These are phyloP conservation scores for Acacia melanoxylon DNA, from an alignment of 306 rosid genomes.

Conservation along the genomic window DNA sequence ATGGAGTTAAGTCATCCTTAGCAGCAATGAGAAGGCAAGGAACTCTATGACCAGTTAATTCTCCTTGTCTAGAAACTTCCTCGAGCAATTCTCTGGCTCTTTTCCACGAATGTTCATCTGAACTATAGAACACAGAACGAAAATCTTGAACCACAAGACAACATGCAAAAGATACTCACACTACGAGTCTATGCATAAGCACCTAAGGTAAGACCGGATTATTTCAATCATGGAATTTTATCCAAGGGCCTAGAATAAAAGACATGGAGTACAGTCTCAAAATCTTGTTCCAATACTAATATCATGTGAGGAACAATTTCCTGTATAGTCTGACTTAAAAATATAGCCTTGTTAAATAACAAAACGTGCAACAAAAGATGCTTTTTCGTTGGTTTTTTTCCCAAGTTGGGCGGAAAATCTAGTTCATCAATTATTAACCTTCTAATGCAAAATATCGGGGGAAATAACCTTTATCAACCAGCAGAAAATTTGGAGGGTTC, in stretches of 20 bases:
- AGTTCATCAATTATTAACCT: not conserved
- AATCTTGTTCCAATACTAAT: constrained; percentile 20
- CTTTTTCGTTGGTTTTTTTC: not conserved
- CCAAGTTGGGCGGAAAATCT: not conserved
- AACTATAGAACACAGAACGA: constrained; percentile 56
- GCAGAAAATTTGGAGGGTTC: not conserved
- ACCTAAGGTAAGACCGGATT: constrained; percentile 12
- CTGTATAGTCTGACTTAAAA: not conserved
- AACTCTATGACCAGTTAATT: constrained; percentile 72
- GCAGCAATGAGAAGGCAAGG: constrained; percentile 90
- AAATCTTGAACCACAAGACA: constrained; percentile 20
- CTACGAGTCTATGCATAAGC: not conserved
- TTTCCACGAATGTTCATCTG: constrained; percentile 85
- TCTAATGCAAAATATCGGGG: not conserved
- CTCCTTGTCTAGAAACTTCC: constrained; percentile 85
- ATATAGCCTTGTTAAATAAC: constrained; percentile 6
- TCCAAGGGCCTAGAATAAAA: constrained; percentile 1
- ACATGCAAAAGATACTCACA: constrained; percentile 27
- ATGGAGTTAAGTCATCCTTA: constrained; percentile 87
- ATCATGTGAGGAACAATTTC: not conserved
- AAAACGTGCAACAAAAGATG: constrained; percentile 8
- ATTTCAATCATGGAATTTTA: constrained; percentile 22
- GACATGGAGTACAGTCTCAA: constrained; percentile 22
- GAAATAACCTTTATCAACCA: not conserved
- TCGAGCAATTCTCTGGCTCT: constrained; percentile 73